Base-by-base conservation (phyloP, 495 filamentous ascomycete species). In the Podospora conica region DNA sequence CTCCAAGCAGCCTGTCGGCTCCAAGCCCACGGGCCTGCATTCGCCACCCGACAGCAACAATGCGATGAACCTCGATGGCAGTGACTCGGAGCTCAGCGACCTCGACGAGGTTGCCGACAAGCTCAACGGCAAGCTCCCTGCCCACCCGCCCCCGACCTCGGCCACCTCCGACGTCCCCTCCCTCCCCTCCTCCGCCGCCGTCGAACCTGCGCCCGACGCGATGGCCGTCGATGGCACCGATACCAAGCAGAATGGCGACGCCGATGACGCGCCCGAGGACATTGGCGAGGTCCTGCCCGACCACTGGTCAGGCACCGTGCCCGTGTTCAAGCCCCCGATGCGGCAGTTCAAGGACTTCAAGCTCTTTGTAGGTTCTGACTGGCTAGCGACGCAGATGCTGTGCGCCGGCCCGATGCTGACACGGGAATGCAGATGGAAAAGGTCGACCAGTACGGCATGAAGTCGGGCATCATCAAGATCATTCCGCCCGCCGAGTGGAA, bases 291-390 rank as follows among this genome's bases (percentile, higher is more conserved):
- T 90, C 64, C 80, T 86, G 65, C 95, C 95, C 3, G 92, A 92
- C 71, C 88, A 97, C 76, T 97, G 89, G 78, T 95, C 91, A 70
- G 92, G 92, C 70, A 91, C 86, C 68, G 89, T 98, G 24, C 96
- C 95, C 15, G 91, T 98, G 23, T 98, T 98, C 81, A 93, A 88
- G 75, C 95, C 95, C 83, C 92, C 89, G 57, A 94, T 97, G 92
- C 85, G 89, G 57, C 92, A 98, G 80, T 98, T 98, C 78, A 83
- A 85, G 63, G 91, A 90, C 76, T 98, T 98, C 79, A 90, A 92
- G 75, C 82, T 82, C 66, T 98, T 93, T 67, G 85, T 87, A 81
- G 31, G 83, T 78, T 23, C 29, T 18, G 29, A 48, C 40, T 20
- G 61, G 24, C 48, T 23, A 62, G 58, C 53, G 18, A 58, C 25